A percentile compares a stretch with the other conserved stretches of the same genome.
These are phyloP conservation scores for Penicillium atrosanguineum DNA, from an alignment of 495 filamentous ascomycete genomes.

Conservation along the genomic window DNA sequence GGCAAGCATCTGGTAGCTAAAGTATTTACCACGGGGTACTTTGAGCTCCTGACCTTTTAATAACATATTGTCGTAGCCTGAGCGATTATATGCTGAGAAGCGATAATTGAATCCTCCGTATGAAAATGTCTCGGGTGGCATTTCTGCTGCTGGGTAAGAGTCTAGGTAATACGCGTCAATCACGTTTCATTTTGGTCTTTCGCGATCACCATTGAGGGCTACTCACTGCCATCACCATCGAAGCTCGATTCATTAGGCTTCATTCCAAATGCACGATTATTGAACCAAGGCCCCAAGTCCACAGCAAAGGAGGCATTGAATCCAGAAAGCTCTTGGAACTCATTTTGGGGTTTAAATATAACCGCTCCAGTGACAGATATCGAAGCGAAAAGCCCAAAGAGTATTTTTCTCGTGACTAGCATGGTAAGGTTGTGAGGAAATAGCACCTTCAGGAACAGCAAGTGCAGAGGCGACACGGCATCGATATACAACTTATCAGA, in stretches of 20 bases:
- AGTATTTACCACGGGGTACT: constrained; percentile 33
- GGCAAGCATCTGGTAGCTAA: constrained; percentile 48
- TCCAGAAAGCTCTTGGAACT: constrained; percentile 9
- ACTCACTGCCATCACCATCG: constrained; percentile 32
- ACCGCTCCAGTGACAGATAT: constrained; percentile 1
- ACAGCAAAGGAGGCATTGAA: constrained; percentile 18
- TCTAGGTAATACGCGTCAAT: constrained; percentile 15
- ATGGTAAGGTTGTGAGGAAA: background rate
- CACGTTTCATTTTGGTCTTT: background rate
- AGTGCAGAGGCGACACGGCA: background rate
- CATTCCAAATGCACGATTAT: constrained; percentile 45
- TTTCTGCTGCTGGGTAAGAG: constrained; percentile 42
- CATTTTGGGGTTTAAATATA: constrained; percentile 27
- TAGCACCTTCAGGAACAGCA: background rate
- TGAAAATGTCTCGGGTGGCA: constrained; percentile 37
- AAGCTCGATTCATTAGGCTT: constrained; percentile 42
- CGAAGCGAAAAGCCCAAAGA: constrained; percentile 1
- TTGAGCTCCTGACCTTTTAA: constrained; percentile 39
- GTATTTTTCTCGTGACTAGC: background rate
- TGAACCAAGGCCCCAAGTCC: constrained; percentile 34
- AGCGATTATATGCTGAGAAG: constrained; percentile 46
- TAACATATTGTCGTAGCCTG: constrained; percentile 44
- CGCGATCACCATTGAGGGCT: background rate
- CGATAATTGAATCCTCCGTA: constrained; percentile 44
- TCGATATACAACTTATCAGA: background rate